These are phyloP conservation scores for Gautieria morchelliformis DNA, from an alignment of 768 basidiomycete genomes.

Conservation along the genomic window DNA sequence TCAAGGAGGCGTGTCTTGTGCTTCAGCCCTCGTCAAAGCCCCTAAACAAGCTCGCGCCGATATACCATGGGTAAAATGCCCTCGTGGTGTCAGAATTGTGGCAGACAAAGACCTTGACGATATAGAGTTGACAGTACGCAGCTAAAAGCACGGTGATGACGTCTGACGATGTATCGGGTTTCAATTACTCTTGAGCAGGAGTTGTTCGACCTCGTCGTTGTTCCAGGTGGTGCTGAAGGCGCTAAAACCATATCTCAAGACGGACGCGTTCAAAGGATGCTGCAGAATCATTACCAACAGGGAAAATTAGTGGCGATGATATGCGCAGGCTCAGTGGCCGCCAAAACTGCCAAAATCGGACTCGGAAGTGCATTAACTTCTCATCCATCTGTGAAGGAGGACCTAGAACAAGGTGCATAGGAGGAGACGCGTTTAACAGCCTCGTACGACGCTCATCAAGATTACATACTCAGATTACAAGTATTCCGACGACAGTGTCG, in stretches of 20 bases:
- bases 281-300: constrained; percentile 43
- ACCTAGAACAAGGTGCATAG: constrained; percentile 47
- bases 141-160: background rate
- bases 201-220: constrained; percentile 55
- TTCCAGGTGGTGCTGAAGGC: constrained; percentile 74
- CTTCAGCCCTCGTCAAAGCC: constrained; percentile 49
- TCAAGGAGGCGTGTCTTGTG: constrained; percentile 56
- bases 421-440: background rate
- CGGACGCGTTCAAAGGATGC: constrained; percentile 49
- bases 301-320: constrained; percentile 72
- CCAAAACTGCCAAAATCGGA: background rate
- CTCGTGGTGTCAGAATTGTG: constrained; percentile 63
- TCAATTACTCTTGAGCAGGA: background rate
- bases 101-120: constrained; percentile 36
- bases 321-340: constrained; percentile 50
- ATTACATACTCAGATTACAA: constrained; percentile 43
- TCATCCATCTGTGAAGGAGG: constrained; percentile 58
- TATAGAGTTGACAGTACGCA: constrained; percentile 8
- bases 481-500: constrained; percentile 66
- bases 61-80: constrained; percentile 49
- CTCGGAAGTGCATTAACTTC: constrained; percentile 43
- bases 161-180: background rate
- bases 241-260: constrained; percentile 62
- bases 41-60: constrained; percentile 17
- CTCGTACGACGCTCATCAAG: background rate